Evolutionary conservation across 208 protist species (phyloP).

Genomic region (Blechomonas ayalai): DNA sequence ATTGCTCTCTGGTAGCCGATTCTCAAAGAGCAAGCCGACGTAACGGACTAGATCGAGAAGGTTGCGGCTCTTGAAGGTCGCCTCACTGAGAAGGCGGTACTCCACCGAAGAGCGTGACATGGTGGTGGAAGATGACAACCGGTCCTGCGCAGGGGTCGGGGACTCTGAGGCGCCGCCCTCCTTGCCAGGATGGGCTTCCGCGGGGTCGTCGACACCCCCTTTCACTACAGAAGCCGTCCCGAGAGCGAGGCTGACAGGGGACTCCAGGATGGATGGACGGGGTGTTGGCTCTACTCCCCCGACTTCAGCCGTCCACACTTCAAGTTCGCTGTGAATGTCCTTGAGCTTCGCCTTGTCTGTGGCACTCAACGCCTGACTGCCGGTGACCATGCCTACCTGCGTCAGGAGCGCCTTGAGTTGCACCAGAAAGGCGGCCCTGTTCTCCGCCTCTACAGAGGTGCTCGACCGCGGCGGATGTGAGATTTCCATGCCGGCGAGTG

Average conservation of each 20-base stretch:
- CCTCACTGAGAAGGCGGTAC: too few relatives aligned
- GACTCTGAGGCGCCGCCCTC: too few relatives aligned
- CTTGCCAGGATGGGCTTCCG: too few relatives aligned
- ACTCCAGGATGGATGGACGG: constrained; percentile 17
- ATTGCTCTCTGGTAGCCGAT: constrained; percentile 42
- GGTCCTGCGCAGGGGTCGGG: too few relatives aligned
- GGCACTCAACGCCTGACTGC: constrained; percentile 23
- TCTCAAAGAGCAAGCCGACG: constrained; percentile 41
- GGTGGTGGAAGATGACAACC: too few relatives aligned
- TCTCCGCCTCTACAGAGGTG: constrained; percentile 50
- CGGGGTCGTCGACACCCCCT: too few relatives aligned
- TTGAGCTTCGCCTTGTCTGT: constrained; percentile 40
- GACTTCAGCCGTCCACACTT: constrained; percentile 52
- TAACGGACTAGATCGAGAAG: constrained; percentile 56
- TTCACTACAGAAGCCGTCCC: too few relatives aligned
- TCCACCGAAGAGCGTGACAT: too few relatives aligned
- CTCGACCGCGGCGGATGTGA: constrained; percentile 20
- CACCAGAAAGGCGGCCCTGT: constrained; percentile 67
- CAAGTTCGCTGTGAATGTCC: constrained; percentile 29
- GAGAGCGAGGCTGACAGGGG: neutral
- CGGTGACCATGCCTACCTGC: constrained; percentile 40
- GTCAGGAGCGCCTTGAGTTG: constrained; percentile 64
- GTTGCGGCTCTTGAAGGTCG: too few relatives aligned
- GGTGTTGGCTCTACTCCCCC: constrained; percentile 18
- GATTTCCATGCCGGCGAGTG: too few relatives aligned